A percentile compares a stretch with the other conserved stretches of the same genome.
Evolutionary conservation across 495 filamentous ascomycete genomes (phyloP).

Genomic region (Podospora pseudoanserina): DNA sequence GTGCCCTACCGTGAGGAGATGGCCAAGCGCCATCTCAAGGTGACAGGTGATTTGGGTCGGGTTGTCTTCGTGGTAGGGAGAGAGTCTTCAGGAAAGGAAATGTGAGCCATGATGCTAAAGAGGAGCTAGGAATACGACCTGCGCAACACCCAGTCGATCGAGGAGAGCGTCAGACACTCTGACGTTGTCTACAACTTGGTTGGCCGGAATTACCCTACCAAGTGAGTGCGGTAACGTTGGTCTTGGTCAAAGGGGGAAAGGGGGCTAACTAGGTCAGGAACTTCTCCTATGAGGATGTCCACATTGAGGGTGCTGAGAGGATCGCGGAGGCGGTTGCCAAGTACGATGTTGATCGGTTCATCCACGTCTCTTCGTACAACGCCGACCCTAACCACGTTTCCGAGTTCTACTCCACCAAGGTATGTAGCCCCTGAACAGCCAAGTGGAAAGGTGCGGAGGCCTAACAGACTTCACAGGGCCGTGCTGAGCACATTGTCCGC

Average conservation of each 20-base stretch:
- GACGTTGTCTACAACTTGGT: constrained; percentile 96
- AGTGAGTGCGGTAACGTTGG: constrained; percentile 52
- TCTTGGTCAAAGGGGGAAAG: neutral
- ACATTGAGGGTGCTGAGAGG: constrained; percentile 89
- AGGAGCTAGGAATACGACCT: constrained; percentile 80
- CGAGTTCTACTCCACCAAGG: constrained; percentile 88
- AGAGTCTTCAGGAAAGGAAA: neutral
- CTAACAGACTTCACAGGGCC: constrained; percentile 48
- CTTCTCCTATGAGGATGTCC: constrained; percentile 87
- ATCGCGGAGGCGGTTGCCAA: constrained; percentile 96
- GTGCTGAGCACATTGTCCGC: constrained; percentile 77
- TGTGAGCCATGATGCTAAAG: constrained; percentile 21
- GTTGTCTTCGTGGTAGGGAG: constrained; percentile 72
- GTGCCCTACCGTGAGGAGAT: constrained; percentile 96
- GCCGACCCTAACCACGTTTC: constrained; percentile 75
- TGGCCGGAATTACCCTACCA: constrained; percentile 91
- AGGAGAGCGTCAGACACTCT: constrained; percentile 93
- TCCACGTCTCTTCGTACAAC: constrained; percentile 95
- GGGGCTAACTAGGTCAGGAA: constrained; percentile 59
- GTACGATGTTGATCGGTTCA: constrained; percentile 95
- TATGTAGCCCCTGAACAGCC: constrained; percentile 30
- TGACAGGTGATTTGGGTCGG: constrained; percentile 86
- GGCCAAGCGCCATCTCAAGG: constrained; percentile 93
- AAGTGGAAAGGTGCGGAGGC: neutral
- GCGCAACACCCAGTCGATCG: constrained; percentile 90